Evolutionary conservation across 2,329 filamentous ascomycete genomes (phyloP).

Genomic region (Parasarocladium wereldwijsianum): DNA sequence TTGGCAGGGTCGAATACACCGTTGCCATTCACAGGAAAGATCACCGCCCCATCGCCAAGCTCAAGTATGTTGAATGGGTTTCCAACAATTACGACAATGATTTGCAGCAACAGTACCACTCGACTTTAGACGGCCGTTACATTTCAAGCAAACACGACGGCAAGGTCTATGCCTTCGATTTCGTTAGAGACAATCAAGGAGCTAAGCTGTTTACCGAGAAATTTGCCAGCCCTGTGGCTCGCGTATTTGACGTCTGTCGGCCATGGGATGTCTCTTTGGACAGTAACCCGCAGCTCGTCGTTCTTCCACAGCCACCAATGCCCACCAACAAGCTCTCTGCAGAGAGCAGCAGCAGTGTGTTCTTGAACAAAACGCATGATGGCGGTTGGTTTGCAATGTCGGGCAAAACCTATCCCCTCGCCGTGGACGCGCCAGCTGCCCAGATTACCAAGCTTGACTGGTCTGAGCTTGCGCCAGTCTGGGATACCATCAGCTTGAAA

Average conservation of each 20-base stretch:
- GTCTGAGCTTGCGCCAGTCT: slow-evolving; percentile 25
- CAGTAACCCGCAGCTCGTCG: slow-evolving; percentile 60
- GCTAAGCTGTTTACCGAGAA: slow-evolving; percentile 32
- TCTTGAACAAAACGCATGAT: slow-evolving; percentile 72
- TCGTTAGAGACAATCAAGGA: slow-evolving; percentile 16
- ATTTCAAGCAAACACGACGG: slow-evolving; percentile 81
- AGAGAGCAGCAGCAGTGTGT: slow-evolving; percentile 49
- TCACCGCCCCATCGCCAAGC: slow-evolving; percentile 66
- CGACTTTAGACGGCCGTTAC: slow-evolving; percentile 75
- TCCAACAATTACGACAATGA: slow-evolving; percentile 86
- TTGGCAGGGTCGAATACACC: slow-evolving; percentile 81
- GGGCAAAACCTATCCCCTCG: slow-evolving; percentile 70
- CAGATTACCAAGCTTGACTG: slow-evolving; percentile 30
- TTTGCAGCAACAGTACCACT: slow-evolving; percentile 66
- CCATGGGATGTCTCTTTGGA: slow-evolving; percentile 48
- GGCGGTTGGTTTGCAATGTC: slow-evolving; percentile 94
- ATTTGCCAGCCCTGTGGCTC: slow-evolving; percentile 63
- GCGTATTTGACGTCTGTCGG: slow-evolving; percentile 77
- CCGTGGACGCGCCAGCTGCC: slow-evolving; percentile 49
- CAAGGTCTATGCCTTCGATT: slow-evolving; percentile 68
- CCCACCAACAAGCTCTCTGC: slow-evolving; percentile 30
- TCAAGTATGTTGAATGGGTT: slow-evolving; percentile 89
- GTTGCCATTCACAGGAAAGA: slow-evolving; percentile 68
- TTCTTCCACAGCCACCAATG: slow-evolving; percentile 73
- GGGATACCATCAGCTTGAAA: slow-evolving; percentile 23